Percentiles rank a stretch among this genome's conserved stretches.
phyloP scores from a whole-genome alignment of 371 early-diverging fungal species.

The Mucor lusitanicus region DNA sequence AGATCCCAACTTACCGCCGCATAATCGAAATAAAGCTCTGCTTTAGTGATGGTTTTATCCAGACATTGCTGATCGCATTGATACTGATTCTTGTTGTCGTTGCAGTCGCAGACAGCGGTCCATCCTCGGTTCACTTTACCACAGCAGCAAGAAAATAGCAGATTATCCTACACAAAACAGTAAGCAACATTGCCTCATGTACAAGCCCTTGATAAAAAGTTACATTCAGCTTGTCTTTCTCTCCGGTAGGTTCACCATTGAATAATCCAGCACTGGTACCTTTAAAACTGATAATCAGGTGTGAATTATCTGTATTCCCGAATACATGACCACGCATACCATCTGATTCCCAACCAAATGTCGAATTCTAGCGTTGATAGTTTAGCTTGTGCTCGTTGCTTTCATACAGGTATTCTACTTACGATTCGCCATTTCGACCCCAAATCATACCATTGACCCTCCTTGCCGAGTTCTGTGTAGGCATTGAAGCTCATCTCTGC shows the following conservation, averaged over 20 bases:
- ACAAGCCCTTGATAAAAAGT: not conserved
- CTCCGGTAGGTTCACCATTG: conserved; percentile 79
- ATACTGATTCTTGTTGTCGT: conserved; percentile 49
- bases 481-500: conserved; percentile 82
- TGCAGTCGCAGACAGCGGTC: conserved; percentile 86
- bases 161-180: conserved; percentile 75
- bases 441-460: conserved; percentile 72
- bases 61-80: conserved; percentile 72
- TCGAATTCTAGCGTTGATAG: conserved; percentile 46
- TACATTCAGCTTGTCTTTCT: conserved; percentile 84
- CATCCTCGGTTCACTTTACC: conserved; percentile 87
- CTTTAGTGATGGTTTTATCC: conserved; percentile 54
- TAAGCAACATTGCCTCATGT: not conserved
- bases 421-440: conserved; percentile 72
- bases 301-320: conserved; percentile 62
- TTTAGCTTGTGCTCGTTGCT: not conserved
- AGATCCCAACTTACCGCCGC: conserved; percentile 60
- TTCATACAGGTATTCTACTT: conserved; percentile 14
- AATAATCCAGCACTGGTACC: conserved; percentile 86
- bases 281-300: conserved; percentile 85
- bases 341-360: conserved; percentile 88
- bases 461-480: conserved; percentile 58
- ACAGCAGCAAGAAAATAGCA: conserved; percentile 97
- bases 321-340: conserved; percentile 94
- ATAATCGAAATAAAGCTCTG: conserved; percentile 80